A percentile compares a stretch with the other conserved stretches of the same genome.
phyloP scores from a whole-genome alignment of 768 basidiomycete species.

The Termitomyces bulborhizus region DNA sequence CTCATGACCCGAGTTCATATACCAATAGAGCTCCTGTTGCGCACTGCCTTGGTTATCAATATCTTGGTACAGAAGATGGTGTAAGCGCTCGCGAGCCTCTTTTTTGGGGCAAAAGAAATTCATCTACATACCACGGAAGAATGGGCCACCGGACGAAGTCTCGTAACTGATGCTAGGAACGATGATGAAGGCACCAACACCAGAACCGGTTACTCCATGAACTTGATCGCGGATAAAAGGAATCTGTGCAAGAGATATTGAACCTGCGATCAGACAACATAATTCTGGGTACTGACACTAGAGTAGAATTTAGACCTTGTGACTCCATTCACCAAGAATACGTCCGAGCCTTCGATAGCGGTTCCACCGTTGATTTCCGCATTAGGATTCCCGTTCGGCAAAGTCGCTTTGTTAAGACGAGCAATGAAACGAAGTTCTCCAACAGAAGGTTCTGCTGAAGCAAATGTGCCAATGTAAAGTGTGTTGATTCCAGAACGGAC shows the following conservation, averaged over 20 bases:
- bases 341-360: slow-evolving; percentile 43
- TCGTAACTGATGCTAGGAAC: slow-evolving; percentile 41
- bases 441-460: slow-evolving; percentile 38
- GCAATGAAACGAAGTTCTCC: slow-evolving; percentile 45
- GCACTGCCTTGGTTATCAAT: slow-evolving; percentile 41
- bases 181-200: slow-evolving; percentile 39
- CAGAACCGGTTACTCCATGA: slow-evolving; percentile 40
- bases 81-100: not conserved
- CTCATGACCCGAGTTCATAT: slow-evolving; percentile 42
- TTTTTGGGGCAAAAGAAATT: not conserved
- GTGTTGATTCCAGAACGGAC: slow-evolving; percentile 37
- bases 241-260: slow-evolving; percentile 19
- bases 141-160: slow-evolving; percentile 41
- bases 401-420: slow-evolving; percentile 32
- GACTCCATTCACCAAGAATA: slow-evolving; percentile 36
- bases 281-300: slow-evolving; percentile 23
- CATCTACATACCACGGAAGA: slow-evolving; percentile 34
- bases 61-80: slow-evolving; percentile 18
- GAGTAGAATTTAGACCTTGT: slow-evolving; percentile 46
- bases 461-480: slow-evolving; percentile 39
- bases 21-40: slow-evolving; percentile 44
- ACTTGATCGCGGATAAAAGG: slow-evolving; percentile 47
- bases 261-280: not conserved
- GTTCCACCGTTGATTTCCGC: slow-evolving; percentile 36
- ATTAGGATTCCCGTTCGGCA: slow-evolving; percentile 31